Conservation (phyloP, 2,329 filamentous ascomycete species). For the Mycosphaerella sp. region DNA sequence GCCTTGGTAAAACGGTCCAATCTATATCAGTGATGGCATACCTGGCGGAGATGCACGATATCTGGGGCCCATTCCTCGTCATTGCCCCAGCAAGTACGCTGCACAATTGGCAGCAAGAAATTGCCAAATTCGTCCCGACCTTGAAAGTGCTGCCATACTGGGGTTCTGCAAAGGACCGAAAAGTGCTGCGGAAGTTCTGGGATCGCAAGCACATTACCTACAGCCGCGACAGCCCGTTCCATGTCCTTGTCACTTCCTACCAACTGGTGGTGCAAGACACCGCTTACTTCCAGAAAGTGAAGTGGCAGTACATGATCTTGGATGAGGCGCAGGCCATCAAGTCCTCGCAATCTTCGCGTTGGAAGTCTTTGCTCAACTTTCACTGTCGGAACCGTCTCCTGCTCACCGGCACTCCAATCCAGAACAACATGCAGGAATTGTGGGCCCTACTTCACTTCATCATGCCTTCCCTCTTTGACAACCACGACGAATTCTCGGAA, state of each 20-base stretch:
- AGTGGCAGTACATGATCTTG: conserved; percentile 99
- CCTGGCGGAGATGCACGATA: conserved; percentile 91
- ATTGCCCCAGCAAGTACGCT: conserved; percentile 93
- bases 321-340: conserved; percentile 99
- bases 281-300: conserved; percentile 97
- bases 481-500: conserved; percentile 85
- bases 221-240: conserved; percentile 85
- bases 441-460: conserved; percentile 99
- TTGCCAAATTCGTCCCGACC: conserved; percentile 85
- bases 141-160: conserved; percentile 97
- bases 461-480: conserved; percentile 98
- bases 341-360: conserved; percentile 89
- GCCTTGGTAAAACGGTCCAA: conserved; percentile 97
- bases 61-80: conserved; percentile 96
- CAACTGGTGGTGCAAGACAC: conserved; percentile 95
- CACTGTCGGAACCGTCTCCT: conserved; percentile 91
- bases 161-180: conserved; percentile 89
- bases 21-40: conserved; percentile 99
- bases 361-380: conserved; percentile 92
- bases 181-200: conserved; percentile 97
- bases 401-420: conserved; percentile 93
- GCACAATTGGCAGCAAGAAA: conserved; percentile 99
- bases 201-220: conserved; percentile 97
- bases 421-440: conserved; percentile 99
- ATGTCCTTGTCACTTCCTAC: conserved; percentile 94